Conservation (phyloP, 805 yeast species). For the Candida loeiensis region DNA sequence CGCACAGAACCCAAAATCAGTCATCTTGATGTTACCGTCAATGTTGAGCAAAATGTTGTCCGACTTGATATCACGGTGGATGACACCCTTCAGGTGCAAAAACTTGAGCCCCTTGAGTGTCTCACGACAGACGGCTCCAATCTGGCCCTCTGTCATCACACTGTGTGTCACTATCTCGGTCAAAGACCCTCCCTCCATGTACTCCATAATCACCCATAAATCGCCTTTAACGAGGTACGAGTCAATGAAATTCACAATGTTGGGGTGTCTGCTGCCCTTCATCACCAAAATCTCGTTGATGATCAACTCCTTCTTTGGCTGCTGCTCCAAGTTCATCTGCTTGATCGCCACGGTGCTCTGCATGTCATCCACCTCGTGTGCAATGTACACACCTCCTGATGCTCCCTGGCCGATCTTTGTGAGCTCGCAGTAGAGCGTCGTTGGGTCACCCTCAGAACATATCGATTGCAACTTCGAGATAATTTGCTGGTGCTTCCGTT, state of each 20-base stretch:
- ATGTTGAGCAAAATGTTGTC: slow-evolving; percentile 84
- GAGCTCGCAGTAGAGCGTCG: slow-evolving; percentile 59
- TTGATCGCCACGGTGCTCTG: slow-evolving; percentile 81
- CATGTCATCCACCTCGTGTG: slow-evolving; percentile 53
- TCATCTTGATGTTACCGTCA: slow-evolving; percentile 85
- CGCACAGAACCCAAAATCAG: slow-evolving; percentile 97
- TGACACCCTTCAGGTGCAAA: slow-evolving; percentile 86
- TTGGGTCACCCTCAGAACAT: slow-evolving; percentile 85
- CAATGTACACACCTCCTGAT: slow-evolving; percentile 93
- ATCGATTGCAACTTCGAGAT: slow-evolving; percentile 68
- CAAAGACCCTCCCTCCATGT: slow-evolving; percentile 97
- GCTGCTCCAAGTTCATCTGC: slow-evolving; percentile 92
- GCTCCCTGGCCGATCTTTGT: slow-evolving; percentile 97
- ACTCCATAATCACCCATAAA: slow-evolving; percentile 98
- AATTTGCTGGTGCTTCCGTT: slow-evolving; percentile 66
- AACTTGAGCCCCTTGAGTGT: slow-evolving; percentile 83
- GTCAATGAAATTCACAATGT: slow-evolving; percentile 92
- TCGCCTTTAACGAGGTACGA: slow-evolving; percentile 69
- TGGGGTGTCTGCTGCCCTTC: slow-evolving; percentile 86
- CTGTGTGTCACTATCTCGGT: slow-evolving; percentile 93
- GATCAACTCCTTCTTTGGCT: slow-evolving; percentile 92
- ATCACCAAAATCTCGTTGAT: slow-evolving; percentile 94
- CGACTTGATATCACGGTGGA: slow-evolving; percentile 94
- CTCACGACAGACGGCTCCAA: slow-evolving; percentile 92
- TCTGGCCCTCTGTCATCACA: slow-evolving; percentile 89